Base-by-base conservation (phyloP, 169 alveolate genomes). In the Plasmodium knowlesi region DNA sequence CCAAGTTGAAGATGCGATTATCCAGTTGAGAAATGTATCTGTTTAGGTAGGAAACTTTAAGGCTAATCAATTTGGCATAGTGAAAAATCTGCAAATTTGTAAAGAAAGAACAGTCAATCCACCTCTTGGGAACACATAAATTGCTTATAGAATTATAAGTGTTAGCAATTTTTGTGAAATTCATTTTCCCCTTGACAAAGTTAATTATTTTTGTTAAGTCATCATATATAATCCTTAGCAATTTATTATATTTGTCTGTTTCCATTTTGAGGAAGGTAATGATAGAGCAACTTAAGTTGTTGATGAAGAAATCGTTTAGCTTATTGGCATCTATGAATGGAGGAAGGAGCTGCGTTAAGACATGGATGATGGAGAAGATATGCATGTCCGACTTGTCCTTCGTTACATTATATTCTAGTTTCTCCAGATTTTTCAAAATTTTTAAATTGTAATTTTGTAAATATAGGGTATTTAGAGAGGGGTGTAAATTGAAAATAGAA, bases 401-500 rank as follows among this genome's bases (percentile, higher is more conserved):
- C 34, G 43, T 39, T n/a, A 79, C 73, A 57, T 89, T 80, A 25
- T 50, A 89, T 37, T 89, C 94, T 39, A 89, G 72, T 1, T 79
- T 70, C 37, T 89, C 46, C 43, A 89, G 22, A 79, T 79, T 89
- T 78, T 89, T 78, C 67, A 89, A 73, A 22, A 89, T 89, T 89
- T 89, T 89, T 14, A 89, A 78, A 89, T 89, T 89, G 30, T 89
- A 89, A 89, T 79, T 79, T 89, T 89, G 82, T 46, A 89, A 41
- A 78, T 89, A 89, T 78, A 89, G 67, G 4, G 82, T 32, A 46
- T 89, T 89, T 12, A 89, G 83, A 54, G 89, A 89, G 30, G 94
- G 85, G 34, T 89, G 94, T 79, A 89, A 79, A 78, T 89, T 89
- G 82, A 89, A 89, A 34, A 89, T 89, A 57, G 94, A 89, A 89